phyloP scores from a whole-genome alignment of 2,329 filamentous ascomycete species.

The Venturia nashicola region DNA sequence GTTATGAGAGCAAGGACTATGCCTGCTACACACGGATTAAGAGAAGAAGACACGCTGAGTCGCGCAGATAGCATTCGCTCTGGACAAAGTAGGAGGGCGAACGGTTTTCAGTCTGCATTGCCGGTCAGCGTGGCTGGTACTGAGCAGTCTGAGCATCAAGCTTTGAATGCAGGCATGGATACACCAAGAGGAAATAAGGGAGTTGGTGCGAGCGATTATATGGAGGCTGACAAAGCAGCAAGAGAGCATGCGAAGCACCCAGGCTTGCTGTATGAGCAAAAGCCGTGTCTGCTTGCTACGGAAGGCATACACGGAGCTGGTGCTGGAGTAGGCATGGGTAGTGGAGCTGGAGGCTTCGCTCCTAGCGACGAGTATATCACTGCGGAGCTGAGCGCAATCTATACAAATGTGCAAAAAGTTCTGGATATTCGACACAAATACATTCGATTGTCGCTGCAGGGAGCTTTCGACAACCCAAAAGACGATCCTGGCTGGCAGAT shows the following conservation, averaged over 20 bases:
- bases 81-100: conserved; percentile 20
- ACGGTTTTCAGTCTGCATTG: conserved; percentile 16
- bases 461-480: conserved; percentile 73
- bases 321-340: conserved; percentile 47
- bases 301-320: conserved; percentile 47
- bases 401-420: conserved; percentile 81
- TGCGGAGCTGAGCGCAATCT: conserved; percentile 73
- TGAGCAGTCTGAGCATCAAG: not conserved
- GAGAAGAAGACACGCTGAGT: conserved; percentile 28
- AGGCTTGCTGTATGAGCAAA: conserved; percentile 41
- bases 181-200: not conserved
- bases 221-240: conserved; percentile 36
- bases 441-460: conserved; percentile 72
- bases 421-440: conserved; percentile 82
- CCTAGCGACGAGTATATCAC: conserved; percentile 70
- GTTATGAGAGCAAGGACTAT: conserved; percentile 32
- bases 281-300: conserved; percentile 37
- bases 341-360: conserved; percentile 50
- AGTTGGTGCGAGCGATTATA: conserved; percentile 18
- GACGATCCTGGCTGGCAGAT: conserved; percentile 75
- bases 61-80: conserved; percentile 31
- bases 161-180: not conserved
- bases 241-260: conserved; percentile 39
- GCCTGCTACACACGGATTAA: conserved; percentile 17
- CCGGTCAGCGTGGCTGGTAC: conserved; percentile 19